Evolutionary conservation across 2,329 filamentous ascomycete genomes (phyloP), one percentile per base, ranked within the genome.

Genomic region (Chaetomiaceae sp.): DNA sequence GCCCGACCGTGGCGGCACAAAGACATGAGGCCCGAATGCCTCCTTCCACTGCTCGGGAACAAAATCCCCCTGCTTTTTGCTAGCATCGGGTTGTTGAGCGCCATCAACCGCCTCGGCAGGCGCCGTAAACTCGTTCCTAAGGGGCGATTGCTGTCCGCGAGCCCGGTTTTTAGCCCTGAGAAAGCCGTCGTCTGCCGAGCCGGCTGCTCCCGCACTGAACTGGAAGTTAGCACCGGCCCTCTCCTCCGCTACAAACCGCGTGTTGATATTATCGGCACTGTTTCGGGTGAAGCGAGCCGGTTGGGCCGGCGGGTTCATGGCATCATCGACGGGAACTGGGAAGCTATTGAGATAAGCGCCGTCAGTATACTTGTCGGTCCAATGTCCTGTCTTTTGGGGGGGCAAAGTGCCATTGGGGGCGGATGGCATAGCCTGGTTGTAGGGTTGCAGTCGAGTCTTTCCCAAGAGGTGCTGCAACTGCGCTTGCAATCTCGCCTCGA

Each of bases 251-350:
- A 75, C 75, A 65, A 85, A 85, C 34, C 71, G 78, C 16, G 81
- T 85, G 65, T 82, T 81, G 59, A 85, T 85, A 47, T 78, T 80
- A 52, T 85, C 80, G 18, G 77, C 70, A 60, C 78, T 84, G 52
- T 67, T 75, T 55, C 74, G 75, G 34, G 70, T 63, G 55, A 82
- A 80, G 2, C 66, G 66, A 37, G 70, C 66, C 32, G 64, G 67
- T 18, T 68, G 64, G n/a, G 70, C 63, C 9, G 68, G 66, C 5
- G 71, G 65, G 10, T 62, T 60, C 13, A 48, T 20, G 36, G 76
- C 71, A 51, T 75, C 69, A 54, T 74, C 68, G 53, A 73, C 58
- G 32, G 73, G 64, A 51, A 82, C 74, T 43, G 68, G 73, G 62
- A 83, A 83, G 68, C 80, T 84, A 69, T 61, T 56, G 36, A 60